phyloP scores from a whole-genome alignment of 129 eudicot genomes.

The Helianthus tuberosus region DNA sequence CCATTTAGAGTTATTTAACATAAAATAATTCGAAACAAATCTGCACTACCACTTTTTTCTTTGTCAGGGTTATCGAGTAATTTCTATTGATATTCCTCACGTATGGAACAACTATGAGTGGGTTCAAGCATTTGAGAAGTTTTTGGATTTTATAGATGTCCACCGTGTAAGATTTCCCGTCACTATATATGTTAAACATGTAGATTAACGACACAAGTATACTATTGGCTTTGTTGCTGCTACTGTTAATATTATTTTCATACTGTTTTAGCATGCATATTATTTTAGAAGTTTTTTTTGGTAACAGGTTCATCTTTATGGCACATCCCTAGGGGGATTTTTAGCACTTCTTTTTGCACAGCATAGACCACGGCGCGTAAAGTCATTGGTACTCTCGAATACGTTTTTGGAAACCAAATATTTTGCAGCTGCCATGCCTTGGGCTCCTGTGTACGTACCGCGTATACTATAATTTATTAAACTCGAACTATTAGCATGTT shows the following conservation, averaged over 20 bases:
- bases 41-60: background rate
- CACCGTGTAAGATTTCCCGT: conserved; percentile 77
- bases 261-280: background rate
- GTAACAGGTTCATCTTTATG: conserved; percentile 88
- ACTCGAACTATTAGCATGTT: background rate
- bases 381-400: conserved; percentile 89
- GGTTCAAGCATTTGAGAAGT: conserved; percentile 98
- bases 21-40: conserved; percentile 3
- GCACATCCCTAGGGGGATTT: conserved; percentile 96
- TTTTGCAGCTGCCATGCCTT: conserved; percentile 90
- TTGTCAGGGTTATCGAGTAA: conserved; percentile 93
- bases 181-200: conserved; percentile 1
- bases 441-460: conserved; percentile 89
- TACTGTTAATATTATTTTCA: background rate
- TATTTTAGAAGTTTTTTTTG: conserved; percentile 12
- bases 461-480: background rate
- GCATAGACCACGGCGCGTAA: conserved; percentile 91
- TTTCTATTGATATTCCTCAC: conserved; percentile 94
- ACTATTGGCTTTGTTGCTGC: conserved; percentile 7
- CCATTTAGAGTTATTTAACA: conserved; percentile 3
- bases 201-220: conserved; percentile 8
- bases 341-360: conserved; percentile 97
- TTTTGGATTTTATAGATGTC: conserved; percentile 87
- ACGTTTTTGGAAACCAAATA: conserved; percentile 77
- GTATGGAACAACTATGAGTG: conserved; percentile 94